Percentiles rank a stretch among this genome's conserved stretches.
Evolutionary conservation across 306 rosid genomes (phyloP).

Genomic region (Cucurbita pepo): DNA sequence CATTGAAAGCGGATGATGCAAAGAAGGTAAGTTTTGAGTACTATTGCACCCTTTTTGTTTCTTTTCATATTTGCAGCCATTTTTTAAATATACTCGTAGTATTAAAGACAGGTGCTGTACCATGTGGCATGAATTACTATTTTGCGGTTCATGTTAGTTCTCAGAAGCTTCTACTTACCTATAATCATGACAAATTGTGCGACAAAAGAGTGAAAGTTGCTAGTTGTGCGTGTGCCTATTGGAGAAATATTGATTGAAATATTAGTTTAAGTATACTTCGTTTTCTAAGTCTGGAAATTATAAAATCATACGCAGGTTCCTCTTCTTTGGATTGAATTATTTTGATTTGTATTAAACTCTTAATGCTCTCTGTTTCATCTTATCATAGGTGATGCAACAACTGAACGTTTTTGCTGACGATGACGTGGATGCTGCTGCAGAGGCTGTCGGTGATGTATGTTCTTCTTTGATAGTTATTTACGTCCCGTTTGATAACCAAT

Average conservation of each 20-base stretch:
- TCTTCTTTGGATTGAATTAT: not conserved
- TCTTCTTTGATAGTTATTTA: not conserved
- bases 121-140: not conserved
- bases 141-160: not conserved
- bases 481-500: not conserved
- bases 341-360: not conserved
- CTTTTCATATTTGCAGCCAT: not conserved
- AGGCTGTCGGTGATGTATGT: constrained; percentile 70
- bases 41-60: constrained; percentile 5
- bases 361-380: constrained; percentile 9
- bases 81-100: not conserved
- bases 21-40: constrained; percentile 45
- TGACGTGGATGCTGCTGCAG: constrained; percentile 75
- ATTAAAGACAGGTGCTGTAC: not conserved
- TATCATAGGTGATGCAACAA: constrained; percentile 58
- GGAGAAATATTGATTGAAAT: not conserved
- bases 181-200: not conserved
- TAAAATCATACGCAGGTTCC: not conserved
- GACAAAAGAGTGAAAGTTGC: not conserved
- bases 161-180: not conserved
- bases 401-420: constrained; percentile 65
- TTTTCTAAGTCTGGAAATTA: not conserved
- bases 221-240: not conserved
- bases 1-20: constrained; percentile 44
- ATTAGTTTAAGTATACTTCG: not conserved